Evolutionary conservation across 805 yeast genomes (phyloP).

Genomic region (Vanderwaltozyma tropicalis): DNA sequence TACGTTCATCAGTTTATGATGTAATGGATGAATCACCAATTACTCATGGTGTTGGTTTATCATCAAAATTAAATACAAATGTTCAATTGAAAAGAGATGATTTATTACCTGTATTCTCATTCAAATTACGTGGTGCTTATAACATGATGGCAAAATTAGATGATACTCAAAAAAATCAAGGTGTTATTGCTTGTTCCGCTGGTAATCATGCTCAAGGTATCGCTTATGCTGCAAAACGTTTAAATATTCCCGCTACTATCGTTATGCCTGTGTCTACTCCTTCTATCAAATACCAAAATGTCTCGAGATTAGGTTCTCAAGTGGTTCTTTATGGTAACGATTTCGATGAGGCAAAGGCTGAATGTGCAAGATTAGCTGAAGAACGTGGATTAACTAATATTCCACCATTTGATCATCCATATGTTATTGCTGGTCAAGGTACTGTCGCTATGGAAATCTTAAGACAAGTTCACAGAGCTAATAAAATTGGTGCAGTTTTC

Average conservation of each 20-base stretch:
- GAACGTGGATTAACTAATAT: slow-evolving; percentile 74
- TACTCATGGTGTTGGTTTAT: slow-evolving; percentile 60
- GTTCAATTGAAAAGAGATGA: slow-evolving; percentile 86
- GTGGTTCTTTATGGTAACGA: slow-evolving; percentile 91
- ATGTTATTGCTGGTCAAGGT: slow-evolving; percentile 97
- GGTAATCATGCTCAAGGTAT: slow-evolving; percentile 99
- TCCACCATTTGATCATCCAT: slow-evolving; percentile 98
- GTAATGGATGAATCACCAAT: slow-evolving; percentile 87
- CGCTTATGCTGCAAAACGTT: slow-evolving; percentile 76
- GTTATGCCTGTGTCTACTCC: slow-evolving; percentile 99
- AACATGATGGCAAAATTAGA: slow-evolving; percentile 89
- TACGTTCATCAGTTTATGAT: slow-evolving; percentile 90
- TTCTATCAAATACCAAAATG: slow-evolving; percentile 84
- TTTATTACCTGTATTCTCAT: slow-evolving; percentile 85
- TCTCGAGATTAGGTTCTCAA: slow-evolving; percentile 83
- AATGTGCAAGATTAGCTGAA: slow-evolving; percentile 62
- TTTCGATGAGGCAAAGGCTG: slow-evolving; percentile 89
- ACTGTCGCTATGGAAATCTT: slow-evolving; percentile 90
- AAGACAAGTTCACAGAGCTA: slow-evolving; percentile 61
- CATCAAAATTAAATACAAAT: slow-evolving; percentile 64
- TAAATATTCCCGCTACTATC: slow-evolving; percentile 87
- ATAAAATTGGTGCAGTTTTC: slow-evolving; percentile 75
- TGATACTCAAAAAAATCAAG: slow-evolving; percentile 47
- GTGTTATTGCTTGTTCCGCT: slow-evolving; percentile 97
- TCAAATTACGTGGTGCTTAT: slow-evolving; percentile 95